A percentile compares a stretch with the other conserved stretches of the same genome.
phyloP scores from a whole-genome alignment of 345 rosid genomes.

The Acer negundo region DNA sequence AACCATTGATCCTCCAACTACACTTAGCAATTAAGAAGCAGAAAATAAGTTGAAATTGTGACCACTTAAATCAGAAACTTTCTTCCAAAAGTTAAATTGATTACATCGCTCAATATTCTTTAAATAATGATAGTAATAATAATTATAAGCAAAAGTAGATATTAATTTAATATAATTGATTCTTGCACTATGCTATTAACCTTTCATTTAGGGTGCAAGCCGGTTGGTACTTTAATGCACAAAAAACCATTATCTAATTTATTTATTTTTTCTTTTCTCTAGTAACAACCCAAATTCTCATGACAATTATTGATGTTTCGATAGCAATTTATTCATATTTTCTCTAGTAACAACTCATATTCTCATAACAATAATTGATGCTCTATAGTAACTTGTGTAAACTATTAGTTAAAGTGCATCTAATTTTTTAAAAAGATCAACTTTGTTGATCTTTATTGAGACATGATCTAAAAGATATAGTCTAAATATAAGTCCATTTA shows the following conservation, averaged over 20 bases:
- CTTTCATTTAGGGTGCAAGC: not conserved
- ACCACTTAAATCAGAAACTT: conserved; percentile 1
- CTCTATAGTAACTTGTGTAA: not conserved
- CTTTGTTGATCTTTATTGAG: not conserved
- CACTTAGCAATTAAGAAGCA: conserved; percentile 1
- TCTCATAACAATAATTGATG: not conserved
- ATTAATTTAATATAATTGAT: not conserved
- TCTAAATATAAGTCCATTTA: too few relatives aligned
- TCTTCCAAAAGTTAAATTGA: not conserved
- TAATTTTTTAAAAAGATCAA: not conserved
- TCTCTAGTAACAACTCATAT: not conserved
- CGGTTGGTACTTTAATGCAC: conserved; percentile 2
- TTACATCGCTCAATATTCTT: too few relatives aligned
- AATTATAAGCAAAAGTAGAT: not conserved
- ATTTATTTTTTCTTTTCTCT: not conserved
- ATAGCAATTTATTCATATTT: too few relatives aligned
- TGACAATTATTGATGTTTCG: not conserved
- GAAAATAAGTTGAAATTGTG: not conserved
- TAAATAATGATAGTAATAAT: too few relatives aligned
- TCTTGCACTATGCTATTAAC: not conserved
- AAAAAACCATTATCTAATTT: not conserved
- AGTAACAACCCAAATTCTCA: not conserved
- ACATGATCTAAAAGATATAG: not conserved
- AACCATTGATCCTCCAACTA: not conserved
- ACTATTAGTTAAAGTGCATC: not conserved